Percentiles rank a stretch among this genome's conserved stretches.
Evolutionary conservation across 768 basidiomycete genomes (phyloP).

Genomic region (Leccinum longicurvipes): DNA sequence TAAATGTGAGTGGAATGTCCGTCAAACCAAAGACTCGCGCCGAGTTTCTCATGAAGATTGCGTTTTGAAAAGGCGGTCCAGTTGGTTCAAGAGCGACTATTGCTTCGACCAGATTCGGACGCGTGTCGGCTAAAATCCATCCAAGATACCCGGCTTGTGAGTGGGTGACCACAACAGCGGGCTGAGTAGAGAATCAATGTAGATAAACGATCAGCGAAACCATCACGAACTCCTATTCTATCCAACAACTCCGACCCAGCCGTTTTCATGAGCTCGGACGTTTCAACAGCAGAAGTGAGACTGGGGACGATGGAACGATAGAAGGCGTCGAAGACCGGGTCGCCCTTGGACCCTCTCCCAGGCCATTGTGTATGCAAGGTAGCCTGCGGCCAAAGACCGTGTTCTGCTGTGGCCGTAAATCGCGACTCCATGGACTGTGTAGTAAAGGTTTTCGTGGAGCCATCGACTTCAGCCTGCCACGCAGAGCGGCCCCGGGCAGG

Average conservation of each 20-base stretch:
- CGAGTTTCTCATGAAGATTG: conserved; percentile 35
- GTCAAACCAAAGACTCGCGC: conserved; percentile 48
- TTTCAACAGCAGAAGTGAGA: conserved; percentile 34
- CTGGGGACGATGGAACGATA: conserved; percentile 42
- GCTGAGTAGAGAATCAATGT: conserved; percentile 28
- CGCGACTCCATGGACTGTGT: conserved; percentile 36
- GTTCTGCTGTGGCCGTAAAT: conserved; percentile 41
- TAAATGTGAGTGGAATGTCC: conserved; percentile 43
- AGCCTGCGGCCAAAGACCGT: conserved; percentile 46
- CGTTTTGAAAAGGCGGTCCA: conserved; percentile 46
- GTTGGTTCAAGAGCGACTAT: conserved; percentile 49
- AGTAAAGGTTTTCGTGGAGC: conserved; percentile 30
- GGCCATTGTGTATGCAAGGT: conserved; percentile 50
- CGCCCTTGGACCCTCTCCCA: conserved; percentile 46
- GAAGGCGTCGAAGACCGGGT: conserved; percentile 43
- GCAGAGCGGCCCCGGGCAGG: conserved; percentile 45
- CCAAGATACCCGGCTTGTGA: conserved; percentile 49
- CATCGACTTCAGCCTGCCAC: conserved; percentile 40
- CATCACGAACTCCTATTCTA: conserved; percentile 43
- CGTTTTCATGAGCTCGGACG: conserved; percentile 37
- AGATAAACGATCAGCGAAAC: neutral
- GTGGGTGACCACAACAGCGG: conserved; percentile 47
- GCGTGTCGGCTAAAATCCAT: conserved; percentile 47
- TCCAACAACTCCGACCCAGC: conserved; percentile 45
- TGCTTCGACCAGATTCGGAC: conserved; percentile 42